A percentile compares a stretch with the other conserved stretches of the same genome.
Evolutionary conservation across 306 rosid species (phyloP).

Genomic region (Dalbergia oliveri): DNA sequence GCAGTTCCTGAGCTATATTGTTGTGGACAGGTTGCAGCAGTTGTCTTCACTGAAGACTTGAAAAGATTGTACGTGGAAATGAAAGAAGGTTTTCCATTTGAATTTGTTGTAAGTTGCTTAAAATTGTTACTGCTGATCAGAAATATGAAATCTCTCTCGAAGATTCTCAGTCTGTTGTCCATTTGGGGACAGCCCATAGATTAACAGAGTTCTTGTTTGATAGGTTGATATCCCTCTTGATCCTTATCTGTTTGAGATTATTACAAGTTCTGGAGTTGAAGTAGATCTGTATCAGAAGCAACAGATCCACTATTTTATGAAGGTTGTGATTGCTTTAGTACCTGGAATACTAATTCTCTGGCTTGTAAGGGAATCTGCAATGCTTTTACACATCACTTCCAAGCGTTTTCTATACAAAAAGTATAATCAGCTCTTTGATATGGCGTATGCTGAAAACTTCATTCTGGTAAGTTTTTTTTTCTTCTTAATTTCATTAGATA

Average conservation of each 20-base stretch:
- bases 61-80: constrained; percentile 85
- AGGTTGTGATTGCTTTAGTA: constrained; percentile 77
- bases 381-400: constrained; percentile 77
- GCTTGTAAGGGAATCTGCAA: constrained; percentile 81
- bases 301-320: constrained; percentile 89
- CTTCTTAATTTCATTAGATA: background rate
- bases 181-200: constrained; percentile 26
- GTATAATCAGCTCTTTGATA: constrained; percentile 89
- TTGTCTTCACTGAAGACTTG: constrained; percentile 87
- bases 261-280: constrained; percentile 89
- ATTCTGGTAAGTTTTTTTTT: constrained; percentile 69
- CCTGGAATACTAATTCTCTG: constrained; percentile 92
- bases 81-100: constrained; percentile 98
- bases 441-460: constrained; percentile 94
- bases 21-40: constrained; percentile 88
- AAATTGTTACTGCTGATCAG: constrained; percentile 38
- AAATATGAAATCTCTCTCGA: constrained; percentile 43
- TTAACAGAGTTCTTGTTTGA: constrained; percentile 47
- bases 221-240: constrained; percentile 97
- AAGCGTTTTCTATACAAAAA: constrained; percentile 87
- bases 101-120: constrained; percentile 78
- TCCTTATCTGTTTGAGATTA: constrained; percentile 89
- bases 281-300: constrained; percentile 92
- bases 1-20: constrained; percentile 51
- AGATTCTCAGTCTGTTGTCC: constrained; percentile 32